Percentiles rank a stretch among this genome's conserved stretches.
Evolutionary conservation across 768 basidiomycete genomes (phyloP).

Genomic region (Pleurotus pulmonarius): DNA sequence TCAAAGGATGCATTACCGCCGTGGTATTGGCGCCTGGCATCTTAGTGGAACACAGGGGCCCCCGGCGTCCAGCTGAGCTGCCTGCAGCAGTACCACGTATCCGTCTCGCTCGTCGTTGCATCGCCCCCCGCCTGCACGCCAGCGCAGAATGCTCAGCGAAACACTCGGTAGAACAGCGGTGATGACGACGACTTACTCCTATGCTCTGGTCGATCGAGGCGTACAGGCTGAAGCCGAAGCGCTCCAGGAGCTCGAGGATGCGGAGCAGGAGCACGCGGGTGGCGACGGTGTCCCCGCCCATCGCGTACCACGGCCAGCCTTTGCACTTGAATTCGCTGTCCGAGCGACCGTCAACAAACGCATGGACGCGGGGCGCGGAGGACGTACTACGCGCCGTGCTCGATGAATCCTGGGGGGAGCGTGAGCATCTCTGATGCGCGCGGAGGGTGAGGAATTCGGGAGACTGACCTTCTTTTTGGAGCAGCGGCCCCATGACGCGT

Average conservation of each 20-base stretch:
- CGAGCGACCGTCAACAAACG: not conserved
- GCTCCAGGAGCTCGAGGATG: constrained; percentile 4
- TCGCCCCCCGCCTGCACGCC: not conserved
- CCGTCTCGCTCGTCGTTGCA: not conserved
- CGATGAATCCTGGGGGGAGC: not conserved
- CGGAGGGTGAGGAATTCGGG: too few relatives aligned
- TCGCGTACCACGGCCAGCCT: constrained; percentile 2
- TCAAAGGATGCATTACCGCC: too few relatives aligned
- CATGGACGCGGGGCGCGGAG: not conserved
- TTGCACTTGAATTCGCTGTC: constrained; percentile 4
- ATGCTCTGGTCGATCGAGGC: constrained; percentile 5
- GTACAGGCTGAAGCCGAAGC: constrained; percentile 4
- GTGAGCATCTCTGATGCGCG: not conserved
- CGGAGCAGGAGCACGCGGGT: constrained; percentile 3
- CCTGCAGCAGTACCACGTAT: constrained; percentile 1
- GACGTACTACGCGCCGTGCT: constrained; percentile 2
- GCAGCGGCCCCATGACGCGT: not conserved
- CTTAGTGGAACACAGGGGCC: not conserved
- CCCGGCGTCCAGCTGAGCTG: not conserved
- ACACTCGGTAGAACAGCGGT: not conserved
- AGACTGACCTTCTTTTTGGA: not conserved
- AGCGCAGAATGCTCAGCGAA: not conserved
- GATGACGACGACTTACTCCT: not conserved
- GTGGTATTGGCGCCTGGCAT: too few relatives aligned
- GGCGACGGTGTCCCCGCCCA: not conserved